Percentiles rank a stretch among this genome's conserved stretches.
These are phyloP conservation scores for Heliophila coronopifolia DNA, from an alignment of 441 rosid genomes.

Conservation along the genomic window DNA sequence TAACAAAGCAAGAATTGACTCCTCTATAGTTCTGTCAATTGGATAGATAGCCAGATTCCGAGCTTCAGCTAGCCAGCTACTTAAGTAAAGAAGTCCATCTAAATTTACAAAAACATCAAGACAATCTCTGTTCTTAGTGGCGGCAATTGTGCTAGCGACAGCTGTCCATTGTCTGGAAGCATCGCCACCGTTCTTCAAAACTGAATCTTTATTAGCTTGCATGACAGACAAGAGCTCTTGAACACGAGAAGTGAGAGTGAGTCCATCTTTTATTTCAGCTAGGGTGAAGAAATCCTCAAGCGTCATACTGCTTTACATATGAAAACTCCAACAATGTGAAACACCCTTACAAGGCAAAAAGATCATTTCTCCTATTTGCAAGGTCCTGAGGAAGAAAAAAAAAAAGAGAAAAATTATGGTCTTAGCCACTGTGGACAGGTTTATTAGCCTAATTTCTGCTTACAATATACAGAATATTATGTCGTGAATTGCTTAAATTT, in stretches of 20 bases:
- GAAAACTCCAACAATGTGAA: constrained; percentile 35
- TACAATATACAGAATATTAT: no score
- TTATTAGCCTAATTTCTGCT: no score
- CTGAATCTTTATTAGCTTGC: constrained; percentile 59
- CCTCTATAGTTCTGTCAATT: constrained; percentile 56
- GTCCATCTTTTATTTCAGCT: constrained; percentile 92
- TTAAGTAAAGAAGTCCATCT: constrained; percentile 71
- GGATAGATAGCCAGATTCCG: constrained; percentile 39
- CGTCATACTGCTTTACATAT: constrained; percentile 60
- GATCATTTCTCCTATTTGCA: constrained; percentile 31
- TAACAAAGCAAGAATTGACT: constrained; percentile 61
- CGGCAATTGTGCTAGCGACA: constrained; percentile 76
- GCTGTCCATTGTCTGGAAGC: constrained; percentile 88
- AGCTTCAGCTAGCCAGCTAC: constrained; percentile 75
- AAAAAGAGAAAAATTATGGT: constrained; percentile 17
- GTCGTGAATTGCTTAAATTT: no score
- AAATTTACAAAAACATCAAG: constrained; percentile 79
- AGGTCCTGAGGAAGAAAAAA: constrained; percentile 17
- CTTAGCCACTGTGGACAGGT: no score
- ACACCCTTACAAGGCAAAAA: constrained; percentile 24
- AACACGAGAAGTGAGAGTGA: constrained; percentile 62
- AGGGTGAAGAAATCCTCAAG: constrained; percentile 92
- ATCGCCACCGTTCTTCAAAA: constrained; percentile 60
- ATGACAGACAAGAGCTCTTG: constrained; percentile 69
- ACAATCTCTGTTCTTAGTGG: constrained; percentile 81